Evolutionary conservation across 495 filamentous ascomycete genomes (phyloP), one percentile per base, ranked within the genome.

Genomic region (Annulohypoxylon moriforme): DNA sequence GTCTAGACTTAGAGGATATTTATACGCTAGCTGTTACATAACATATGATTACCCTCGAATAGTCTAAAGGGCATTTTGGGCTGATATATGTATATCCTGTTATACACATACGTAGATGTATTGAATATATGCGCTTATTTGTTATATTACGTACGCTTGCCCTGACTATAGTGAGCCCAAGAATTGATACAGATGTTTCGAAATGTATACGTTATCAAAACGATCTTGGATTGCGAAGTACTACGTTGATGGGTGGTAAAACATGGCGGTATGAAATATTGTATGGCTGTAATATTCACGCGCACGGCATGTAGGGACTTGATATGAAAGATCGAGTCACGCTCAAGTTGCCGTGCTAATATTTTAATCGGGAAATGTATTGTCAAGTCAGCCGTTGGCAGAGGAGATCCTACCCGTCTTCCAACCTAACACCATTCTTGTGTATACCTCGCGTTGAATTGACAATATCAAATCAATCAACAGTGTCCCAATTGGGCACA

Each of bases 371-470:
- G 58, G 58, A 69, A 55, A 69, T 69, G 34, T 69, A 66, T 49
- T 61, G 55, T 66, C 61, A 69, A 69, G 71, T 69, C 38, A 68
- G 61, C 57, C 57, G 58, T 69, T 69, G 57, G 66, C 46, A 50
- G 66, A 73, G 50, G 46, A 69, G 71, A 73, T 69, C 57, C 66
- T 66, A 53, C 58, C 65, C 71, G 57, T 69, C 71, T 67, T 69
- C 67, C 66, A 60, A 53, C 71, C 71, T 69, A 69, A 73, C 71
- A 73, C 71, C 66, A 65, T 73, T 69, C 66, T 66, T 67, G 70
- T 60, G 59, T 66, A 73, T 69, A 69, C 31, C 61, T 63, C 58
- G 57, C 11, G n/a, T 46, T 53, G 50, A 52, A 42, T 44, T 52
- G 66, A 60, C 9, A 66, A 58, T 46, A 34, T 31, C 66, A 42